Percentiles rank a stretch among this genome's conserved stretches.
Evolutionary conservation across 495 filamentous ascomycete species (phyloP).

Genomic region (Penicillium simplicissimum): DNA sequence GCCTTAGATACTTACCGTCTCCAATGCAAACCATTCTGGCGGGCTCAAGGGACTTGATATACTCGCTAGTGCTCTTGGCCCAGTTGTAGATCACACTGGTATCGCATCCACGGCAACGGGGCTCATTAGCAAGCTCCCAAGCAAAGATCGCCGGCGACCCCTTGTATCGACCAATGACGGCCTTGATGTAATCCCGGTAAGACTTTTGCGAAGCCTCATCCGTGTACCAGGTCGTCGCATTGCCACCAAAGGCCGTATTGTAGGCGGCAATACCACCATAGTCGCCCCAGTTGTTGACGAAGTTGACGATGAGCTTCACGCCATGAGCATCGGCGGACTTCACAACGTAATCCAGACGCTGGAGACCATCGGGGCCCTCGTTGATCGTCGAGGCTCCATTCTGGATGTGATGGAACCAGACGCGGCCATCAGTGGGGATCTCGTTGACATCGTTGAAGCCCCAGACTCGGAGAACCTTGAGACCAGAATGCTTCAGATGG

Average conservation of each 20-base stretch:
- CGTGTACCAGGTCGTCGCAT: conserved; percentile 1
- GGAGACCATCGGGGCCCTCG: neutral
- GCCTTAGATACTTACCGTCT: neutral
- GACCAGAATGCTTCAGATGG: neutral
- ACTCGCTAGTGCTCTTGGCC: conserved; percentile 1
- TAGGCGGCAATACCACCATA: conserved; percentile 3
- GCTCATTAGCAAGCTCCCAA: conserved; percentile 4
- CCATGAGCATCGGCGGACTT: neutral
- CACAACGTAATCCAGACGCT: conserved; percentile 3
- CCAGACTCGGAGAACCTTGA: conserved; percentile 2
- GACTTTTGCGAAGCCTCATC: conserved; percentile 1
- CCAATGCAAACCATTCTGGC: conserved; percentile 6
- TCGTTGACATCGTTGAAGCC: conserved; percentile 4
- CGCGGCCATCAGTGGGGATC: neutral
- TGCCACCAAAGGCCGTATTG: conserved; percentile 1
- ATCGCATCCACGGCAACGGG: conserved; percentile 2
- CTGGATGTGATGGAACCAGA: conserved; percentile 3
- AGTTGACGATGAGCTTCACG: conserved; percentile 7
- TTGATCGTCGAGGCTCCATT: neutral
- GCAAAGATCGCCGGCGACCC: neutral
- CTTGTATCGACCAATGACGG: neutral
- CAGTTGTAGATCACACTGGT: conserved; percentile 4
- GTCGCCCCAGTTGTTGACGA: conserved; percentile 2
- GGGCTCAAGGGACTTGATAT: conserved; percentile 4
- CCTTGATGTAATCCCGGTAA: conserved; percentile 1